Base-by-base conservation (phyloP, 352 stramenopile genomes). In the Phytophthora megakarya region DNA sequence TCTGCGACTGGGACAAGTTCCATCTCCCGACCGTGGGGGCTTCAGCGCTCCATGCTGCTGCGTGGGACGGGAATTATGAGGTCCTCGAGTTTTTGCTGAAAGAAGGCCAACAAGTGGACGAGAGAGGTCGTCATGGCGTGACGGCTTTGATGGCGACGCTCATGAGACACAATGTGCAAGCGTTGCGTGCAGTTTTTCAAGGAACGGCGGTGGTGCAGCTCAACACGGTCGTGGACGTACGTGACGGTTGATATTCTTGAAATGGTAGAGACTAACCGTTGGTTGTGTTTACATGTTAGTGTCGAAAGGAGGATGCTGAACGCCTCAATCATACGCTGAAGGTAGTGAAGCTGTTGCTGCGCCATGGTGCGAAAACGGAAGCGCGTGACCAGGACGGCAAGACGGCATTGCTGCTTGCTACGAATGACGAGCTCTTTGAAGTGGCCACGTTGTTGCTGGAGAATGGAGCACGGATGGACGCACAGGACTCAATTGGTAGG, bases 1-100 rank as follows among this genome's bases (percentile, higher is more conserved):
- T 72, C 48, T 78, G 70, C 30, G 70, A 78, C 48, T 75, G 70
- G 66, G 70, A 78, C 1, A 53, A 63, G 42, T 75, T 75, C 54
- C 57, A 78, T 35, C 57, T 78, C 11, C 11, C 69, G 28, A 77
- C 69, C 33, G 56, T 77, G 54, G 70, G 65, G 23, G 65, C 61
- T 3, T 78, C 70, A n/a, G 61, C 70, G 58, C 61, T 78, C 8
- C 65, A 75, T 47, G 70, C 70, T 8, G 70, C 69, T 13, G 69
- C 69, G 7, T 77, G 69, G 69, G 60, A 77, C 49, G 69, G 69
- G 9, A 54, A 60, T 33, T 56, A 65, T 42, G 35, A 59, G 3
- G 59, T 78, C 7, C 50, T 75, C 13, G 46, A 75, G 53, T 70
- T 74, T 26, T 40, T 78, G 37, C 38, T 75, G 28, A 50, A 66